phyloP scores from a whole-genome alignment of 164 flowering plant genomes.

The Akebia trifoliata region DNA sequence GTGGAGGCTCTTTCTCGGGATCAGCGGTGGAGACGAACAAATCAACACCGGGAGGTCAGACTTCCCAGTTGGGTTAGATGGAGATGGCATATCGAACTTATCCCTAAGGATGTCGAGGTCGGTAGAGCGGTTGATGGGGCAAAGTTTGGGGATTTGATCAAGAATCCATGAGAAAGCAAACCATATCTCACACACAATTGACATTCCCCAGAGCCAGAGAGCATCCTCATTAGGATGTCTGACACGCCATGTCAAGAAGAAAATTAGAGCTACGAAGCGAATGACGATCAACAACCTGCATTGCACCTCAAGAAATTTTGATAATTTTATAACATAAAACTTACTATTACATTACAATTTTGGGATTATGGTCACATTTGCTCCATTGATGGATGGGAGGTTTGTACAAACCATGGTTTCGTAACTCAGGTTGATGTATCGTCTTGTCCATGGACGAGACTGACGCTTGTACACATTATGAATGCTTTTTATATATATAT shows the following conservation, averaged over 20 bases:
- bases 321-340: too few species aligned
- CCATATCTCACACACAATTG: constrained; percentile 72
- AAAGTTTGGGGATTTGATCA: constrained; percentile 71
- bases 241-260: constrained; percentile 69
- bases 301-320: not conserved
- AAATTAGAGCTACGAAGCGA: constrained; percentile 41
- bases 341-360: not conserved
- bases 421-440: too few species aligned
- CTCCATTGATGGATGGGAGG: too few species aligned
- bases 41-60: constrained; percentile 76
- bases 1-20: constrained; percentile 83
- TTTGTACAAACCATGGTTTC: too few species aligned
- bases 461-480: too few species aligned
- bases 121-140: constrained; percentile 58
- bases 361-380: too few species aligned
- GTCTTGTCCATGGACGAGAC: too few species aligned
- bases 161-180: constrained; percentile 85
- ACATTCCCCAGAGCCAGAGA: constrained; percentile 73
- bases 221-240: constrained; percentile 58
- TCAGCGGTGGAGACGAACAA: constrained; percentile 81
- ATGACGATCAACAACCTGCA: constrained; percentile 45
- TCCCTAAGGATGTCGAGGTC: constrained; percentile 57
- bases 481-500: too few species aligned
- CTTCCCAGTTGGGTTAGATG: constrained; percentile 62
- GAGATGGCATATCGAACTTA: constrained; percentile 69